Percentiles rank a stretch among this genome's conserved stretches.
Evolutionary conservation across 139 green algal species (phyloP).

Genomic region (Tetraselmis striata): DNA sequence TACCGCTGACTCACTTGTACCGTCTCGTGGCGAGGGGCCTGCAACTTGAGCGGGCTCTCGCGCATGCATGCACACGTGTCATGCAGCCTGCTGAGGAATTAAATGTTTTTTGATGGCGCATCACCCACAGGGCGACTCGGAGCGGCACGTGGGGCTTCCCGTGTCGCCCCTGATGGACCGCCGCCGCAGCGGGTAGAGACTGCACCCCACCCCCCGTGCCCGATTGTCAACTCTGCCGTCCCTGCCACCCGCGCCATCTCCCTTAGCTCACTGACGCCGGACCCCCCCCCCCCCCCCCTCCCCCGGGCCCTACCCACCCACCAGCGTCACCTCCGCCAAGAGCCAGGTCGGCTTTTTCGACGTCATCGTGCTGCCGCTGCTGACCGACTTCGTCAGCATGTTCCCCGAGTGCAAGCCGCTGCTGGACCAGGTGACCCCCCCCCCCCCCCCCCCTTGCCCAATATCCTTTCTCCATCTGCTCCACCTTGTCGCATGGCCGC

Average conservation of each 20-base stretch:
- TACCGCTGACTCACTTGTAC: no score
- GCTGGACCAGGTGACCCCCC: slow-evolving; percentile 24
- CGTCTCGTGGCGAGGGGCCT: no score
- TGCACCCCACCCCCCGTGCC: neutral
- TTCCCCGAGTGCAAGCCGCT: slow-evolving; percentile 39
- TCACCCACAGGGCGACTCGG: slow-evolving; percentile 51
- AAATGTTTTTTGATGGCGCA: neutral
- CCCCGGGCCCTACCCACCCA: neutral
- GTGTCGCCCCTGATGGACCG: slow-evolving; percentile 56
- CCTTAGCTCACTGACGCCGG: neutral
- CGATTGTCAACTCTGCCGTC: neutral
- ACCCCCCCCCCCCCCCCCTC: neutral
- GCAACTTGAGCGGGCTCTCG: no score
- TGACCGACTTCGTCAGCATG: slow-evolving; percentile 36
- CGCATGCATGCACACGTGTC: no score
- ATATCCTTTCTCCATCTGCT: neutral
- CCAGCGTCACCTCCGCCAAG: neutral
- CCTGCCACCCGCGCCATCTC: neutral
- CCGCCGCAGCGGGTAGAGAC: neutral
- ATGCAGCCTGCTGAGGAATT: no score
- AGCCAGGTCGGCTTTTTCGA: slow-evolving; percentile 58
- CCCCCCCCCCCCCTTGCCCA: neutral
- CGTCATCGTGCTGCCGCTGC: slow-evolving; percentile 57
- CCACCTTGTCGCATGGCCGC: neutral
- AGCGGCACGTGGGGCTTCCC: slow-evolving; percentile 31